Percentiles rank a stretch among this genome's conserved stretches.
Evolutionary conservation across 2,329 filamentous ascomycete genomes (phyloP).

Genomic region (Colletotrichum chlorophyti): DNA sequence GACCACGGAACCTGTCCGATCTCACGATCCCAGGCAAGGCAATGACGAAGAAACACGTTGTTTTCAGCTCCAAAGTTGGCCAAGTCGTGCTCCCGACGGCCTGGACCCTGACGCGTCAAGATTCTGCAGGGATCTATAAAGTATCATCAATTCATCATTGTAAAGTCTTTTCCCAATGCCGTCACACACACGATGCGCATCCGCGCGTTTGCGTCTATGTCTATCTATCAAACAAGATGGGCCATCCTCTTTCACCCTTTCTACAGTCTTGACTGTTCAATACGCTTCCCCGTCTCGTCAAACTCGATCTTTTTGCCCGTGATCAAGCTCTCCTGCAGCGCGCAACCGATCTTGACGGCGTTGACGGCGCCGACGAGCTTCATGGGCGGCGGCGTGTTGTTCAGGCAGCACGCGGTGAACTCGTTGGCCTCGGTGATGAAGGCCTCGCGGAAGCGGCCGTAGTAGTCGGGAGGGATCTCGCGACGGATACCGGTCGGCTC

Average conservation of each 20-base stretch:
- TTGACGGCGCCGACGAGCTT: slow-evolving; percentile 63
- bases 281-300: slow-evolving; percentile 55
- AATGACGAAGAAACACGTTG: slow-evolving; percentile 12
- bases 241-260: slow-evolving; percentile 4
- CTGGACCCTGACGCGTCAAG: background rate
- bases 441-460: slow-evolving; percentile 66
- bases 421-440: slow-evolving; percentile 69
- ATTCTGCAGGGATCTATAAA: background rate
- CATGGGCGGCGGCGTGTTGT: slow-evolving; percentile 61
- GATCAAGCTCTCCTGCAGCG: slow-evolving; percentile 63
- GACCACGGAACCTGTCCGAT: slow-evolving; percentile 7
- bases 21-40: background rate
- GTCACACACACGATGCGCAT: background rate
- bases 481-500: slow-evolving; percentile 59
- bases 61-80: background rate
- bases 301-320: slow-evolving; percentile 64
- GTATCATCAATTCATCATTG: background rate
- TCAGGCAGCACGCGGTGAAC: slow-evolving; percentile 65
- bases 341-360: slow-evolving; percentile 66
- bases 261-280: slow-evolving; percentile 47
- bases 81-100: background rate
- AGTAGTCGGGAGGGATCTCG: slow-evolving; percentile 67
- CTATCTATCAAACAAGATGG: background rate
- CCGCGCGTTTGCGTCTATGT: background rate
- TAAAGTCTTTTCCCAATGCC: background rate